These are phyloP conservation scores for Chalciporus sp. DNA, from an alignment of 1,284 basidiomycete species.

Conservation along the genomic window DNA sequence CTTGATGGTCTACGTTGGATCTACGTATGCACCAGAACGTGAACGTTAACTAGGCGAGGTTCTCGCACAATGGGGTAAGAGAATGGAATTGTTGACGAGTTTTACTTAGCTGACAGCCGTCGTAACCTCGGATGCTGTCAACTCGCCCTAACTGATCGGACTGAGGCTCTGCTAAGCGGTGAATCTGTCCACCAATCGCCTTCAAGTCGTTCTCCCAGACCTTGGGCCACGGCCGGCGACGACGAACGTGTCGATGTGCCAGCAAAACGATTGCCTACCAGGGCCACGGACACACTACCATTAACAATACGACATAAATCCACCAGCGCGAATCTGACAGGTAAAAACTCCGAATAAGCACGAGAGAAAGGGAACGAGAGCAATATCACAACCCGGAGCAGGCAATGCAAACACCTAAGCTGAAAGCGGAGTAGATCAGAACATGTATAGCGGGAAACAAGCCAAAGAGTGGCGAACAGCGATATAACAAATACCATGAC, in stretches of 20 bases:
- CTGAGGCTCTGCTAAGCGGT: neutral
- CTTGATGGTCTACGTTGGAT: slow-evolving; percentile 8
- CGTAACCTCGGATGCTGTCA: neutral
- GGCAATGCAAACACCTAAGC: slow-evolving; percentile 4
- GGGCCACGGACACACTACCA: slow-evolving; percentile 11
- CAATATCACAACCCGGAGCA: slow-evolving; percentile 10
- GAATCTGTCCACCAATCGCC: slow-evolving; percentile 11
- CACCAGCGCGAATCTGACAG: slow-evolving; percentile 3
- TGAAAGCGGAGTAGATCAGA: slow-evolving; percentile 21
- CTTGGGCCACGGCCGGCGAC: slow-evolving; percentile 1
- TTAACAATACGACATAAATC: slow-evolving; percentile 34
- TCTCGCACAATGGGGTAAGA: neutral
- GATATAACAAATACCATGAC: slow-evolving; percentile 16
- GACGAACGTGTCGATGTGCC: slow-evolving; percentile 30
- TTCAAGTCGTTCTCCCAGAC: neutral
- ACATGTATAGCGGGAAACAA: slow-evolving; percentile 35
- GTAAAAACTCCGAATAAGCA: neutral
- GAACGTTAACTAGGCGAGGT: neutral
- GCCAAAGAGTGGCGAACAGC: slow-evolving; percentile 21
- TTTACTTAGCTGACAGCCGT: neutral
- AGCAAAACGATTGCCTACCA: slow-evolving; percentile 9
- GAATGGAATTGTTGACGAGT: neutral
- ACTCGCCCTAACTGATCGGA: neutral
- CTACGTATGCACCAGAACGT: neutral
- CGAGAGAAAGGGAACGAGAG: slow-evolving; percentile 7